Base-by-base conservation (phyloP, 2,329 filamentous ascomycete genomes). In the Kalaharituber pfeilii region DNA sequence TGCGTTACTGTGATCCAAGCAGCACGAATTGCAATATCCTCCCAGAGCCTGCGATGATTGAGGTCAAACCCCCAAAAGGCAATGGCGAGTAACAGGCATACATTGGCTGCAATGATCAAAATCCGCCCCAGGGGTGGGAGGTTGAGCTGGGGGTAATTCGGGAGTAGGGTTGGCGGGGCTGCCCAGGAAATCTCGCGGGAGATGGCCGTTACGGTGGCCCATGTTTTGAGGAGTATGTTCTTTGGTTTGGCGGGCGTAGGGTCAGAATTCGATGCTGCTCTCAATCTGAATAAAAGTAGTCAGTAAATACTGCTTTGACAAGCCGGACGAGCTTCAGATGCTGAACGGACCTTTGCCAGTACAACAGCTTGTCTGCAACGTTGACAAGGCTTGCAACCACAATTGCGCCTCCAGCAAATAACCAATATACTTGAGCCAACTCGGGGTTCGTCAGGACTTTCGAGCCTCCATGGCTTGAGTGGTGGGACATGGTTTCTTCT, bases 61-160 rank as follows among this genome's bases (percentile, higher is more conserved):
- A 74, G 69, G 61, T 79, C 68, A 27, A 78, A 68, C 28, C 71
- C 71, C 62, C 77, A 78, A 58, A 79, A 74, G 61, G 72, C 76
- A 26, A 78, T 69, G 1, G 77, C 66, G n/a, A 79, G 60, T 1
- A 75, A 68, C 13, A 74, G 65, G 5, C 74, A 56, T n/a, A 72
- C 56, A 58, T 79, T 76, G 2, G 66, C 68, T 4, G 69, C 52
- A 15, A 75, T 65, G 9, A 75, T 60, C 6, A 66, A 59, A 13
- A 68, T 55, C 1, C 64, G 66, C 1, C 70, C 71, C 25, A 72
- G 58, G 61, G 67, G 66, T 53, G 71, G 62, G 64, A 68, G 64
- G 63, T 62, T 22, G 65, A 62, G 64, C 57, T 68, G 65, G 22
- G 65, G 59, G 2, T 65, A 60, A 60, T 61, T 8, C 64, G 59